Evolutionary conservation across 108 stramenopile species (phyloP), one percentile per base, ranked within the genome.

Genomic region (Thalassiosira profunda): DNA sequence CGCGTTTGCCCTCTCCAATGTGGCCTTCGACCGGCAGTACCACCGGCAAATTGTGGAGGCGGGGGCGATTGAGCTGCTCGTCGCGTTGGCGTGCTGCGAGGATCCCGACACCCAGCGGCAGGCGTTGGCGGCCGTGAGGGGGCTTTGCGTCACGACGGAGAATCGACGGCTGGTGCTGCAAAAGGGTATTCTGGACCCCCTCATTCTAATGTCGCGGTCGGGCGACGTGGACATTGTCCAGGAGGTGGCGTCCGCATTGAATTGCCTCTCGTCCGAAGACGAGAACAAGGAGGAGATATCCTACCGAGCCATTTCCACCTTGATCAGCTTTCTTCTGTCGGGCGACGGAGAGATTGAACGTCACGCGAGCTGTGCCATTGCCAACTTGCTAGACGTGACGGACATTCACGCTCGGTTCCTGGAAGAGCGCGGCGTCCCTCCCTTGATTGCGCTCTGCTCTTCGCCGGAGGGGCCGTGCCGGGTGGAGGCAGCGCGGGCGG

Each of bases 251-350:
- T 72, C 87, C 11, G 83, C 87, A 5, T 45, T 95, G 28, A 93
- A 93, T 70, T 90, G 79, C 33, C 77, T 95, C 24, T 88, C 87
- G 26, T 73, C 78, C 18, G 70, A 88, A 46, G 90, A 88, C 21
- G 92, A 95, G 64, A 93, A 92, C 57, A 95, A 93, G 74, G 84
- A 88, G 43, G 94, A 93, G 57, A 89, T 95, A 36, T 83, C 85
- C 5, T 86, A 91, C 52, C 67, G 90, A 36, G 74, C 84, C 33
- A 84, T 95, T 28, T 89, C 87, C 18, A 92, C 91, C 10, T 75
- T 95, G 41, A 90, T 91, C 15, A 67, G 72, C 26, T 63, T 92
- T 42, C 74, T 89, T 45, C 43, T 95, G 41, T 84, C 71, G 38
- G 88, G 83, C 3, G 94, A 93, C 63, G 45, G 34, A 49, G 72